Evolutionary conservation across 2,329 filamentous ascomycete species (phyloP), one percentile per base, ranked within the genome.

Genomic region (Aspergillus neotritici): DNA sequence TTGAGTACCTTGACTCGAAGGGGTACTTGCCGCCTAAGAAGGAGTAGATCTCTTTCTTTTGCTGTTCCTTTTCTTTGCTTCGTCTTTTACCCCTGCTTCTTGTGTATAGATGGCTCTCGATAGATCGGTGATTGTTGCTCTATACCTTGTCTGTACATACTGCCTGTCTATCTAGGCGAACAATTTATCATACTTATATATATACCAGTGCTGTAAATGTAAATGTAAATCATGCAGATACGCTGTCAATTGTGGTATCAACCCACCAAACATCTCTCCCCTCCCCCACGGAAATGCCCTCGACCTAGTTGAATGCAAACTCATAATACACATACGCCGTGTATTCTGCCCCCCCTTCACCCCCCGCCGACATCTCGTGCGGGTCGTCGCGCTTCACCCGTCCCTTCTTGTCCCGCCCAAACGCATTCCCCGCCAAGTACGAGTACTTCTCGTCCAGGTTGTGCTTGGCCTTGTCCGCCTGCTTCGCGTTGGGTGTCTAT

Each of bases 251-350:
- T 29, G 40, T 34, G 36, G 44, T 46, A 47, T 46, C 46, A 40
- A 44, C 14, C 33, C 32, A 37, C 38, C 34, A 32, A 30, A 35
- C 37, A 28, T 28, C 14, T 30, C 35, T n/a, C 17, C 28, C 11
- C 31, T 43, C 34, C 31, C 4, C 40, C 33, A 34, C 36, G 28
- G 43, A 34, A 36, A 12, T 17, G n/a, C n/a, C n/a, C 9, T 17
- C 31, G n/a, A 34, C 30, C 57, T 67, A 79, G 57, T 71, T 68
- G 53, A 97, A 82, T 62, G 93, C 87, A 63, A 97, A 86, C 64
- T 95, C 87, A 70, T 97, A 98, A 74, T 90, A 96, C 62, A 97
- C 93, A 69, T 94, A 98, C 32, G 93, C 85, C 47, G 88, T 93
- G 72, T 97, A 98, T 65, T 96, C 89, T 55, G 79, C 76, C 41